Evolutionary conservation across 1,139 yeast species (phyloP).

Genomic region (Yamadazyma sp.): DNA sequence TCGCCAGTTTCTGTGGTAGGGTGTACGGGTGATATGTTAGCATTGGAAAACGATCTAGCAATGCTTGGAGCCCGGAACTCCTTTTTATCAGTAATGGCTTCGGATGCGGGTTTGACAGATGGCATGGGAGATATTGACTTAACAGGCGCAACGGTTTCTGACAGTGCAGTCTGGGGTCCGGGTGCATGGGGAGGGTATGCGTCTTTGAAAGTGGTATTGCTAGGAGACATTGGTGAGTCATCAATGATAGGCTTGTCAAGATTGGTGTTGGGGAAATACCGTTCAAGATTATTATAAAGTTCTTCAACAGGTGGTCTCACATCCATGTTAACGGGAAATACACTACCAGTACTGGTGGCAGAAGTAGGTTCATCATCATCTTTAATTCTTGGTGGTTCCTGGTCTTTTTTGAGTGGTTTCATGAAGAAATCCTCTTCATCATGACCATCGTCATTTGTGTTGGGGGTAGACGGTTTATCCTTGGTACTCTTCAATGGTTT

Average conservation of each 20-base stretch:
- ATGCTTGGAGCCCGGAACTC: conserved; percentile 30
- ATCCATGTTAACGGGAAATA: conserved; percentile 28
- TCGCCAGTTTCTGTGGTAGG: conserved; percentile 29
- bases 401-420: conserved; percentile 20
- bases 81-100: conserved; percentile 2
- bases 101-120: not conserved
- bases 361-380: not conserved
- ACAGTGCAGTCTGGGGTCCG: no score
- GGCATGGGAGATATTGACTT: not conserved
- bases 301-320: conserved; percentile 96
- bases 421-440: conserved; percentile 32
- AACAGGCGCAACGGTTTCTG: no score
- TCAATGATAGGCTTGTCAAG: conserved; percentile 90
- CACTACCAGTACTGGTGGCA: not conserved
- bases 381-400: not conserved
- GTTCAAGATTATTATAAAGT: conserved; percentile 85
- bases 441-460: conserved; percentile 17
- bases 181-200: no score
- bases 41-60: conserved; percentile 49
- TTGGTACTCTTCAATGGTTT: conserved; percentile 40
- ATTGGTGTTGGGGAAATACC: conserved; percentile 89
- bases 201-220: conserved; percentile 6
- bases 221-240: conserved; percentile 67
- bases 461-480: no score
- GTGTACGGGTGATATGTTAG: conserved; percentile 42